Evolutionary conservation across 2,329 filamentous ascomycete species (phyloP).

Genomic region (Colletotrichum lini): DNA sequence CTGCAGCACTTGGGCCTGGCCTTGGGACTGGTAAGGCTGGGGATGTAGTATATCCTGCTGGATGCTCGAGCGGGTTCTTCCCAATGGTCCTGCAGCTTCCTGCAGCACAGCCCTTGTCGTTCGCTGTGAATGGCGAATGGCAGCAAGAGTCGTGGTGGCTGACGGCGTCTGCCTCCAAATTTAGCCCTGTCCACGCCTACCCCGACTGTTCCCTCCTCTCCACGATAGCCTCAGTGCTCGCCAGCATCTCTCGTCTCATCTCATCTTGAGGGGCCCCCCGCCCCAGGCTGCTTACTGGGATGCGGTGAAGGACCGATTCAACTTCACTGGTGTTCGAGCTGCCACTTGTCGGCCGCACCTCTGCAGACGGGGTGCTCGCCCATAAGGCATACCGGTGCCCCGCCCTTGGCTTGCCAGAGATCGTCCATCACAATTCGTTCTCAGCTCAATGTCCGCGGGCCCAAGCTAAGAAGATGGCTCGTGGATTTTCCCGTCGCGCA

Average conservation of each 20-base stretch:
- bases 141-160: slow-evolving; percentile 32
- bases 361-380: not conserved
- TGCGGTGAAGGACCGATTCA: not conserved
- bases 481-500: slow-evolving; percentile 24
- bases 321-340: not conserved
- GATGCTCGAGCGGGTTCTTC: not conserved
- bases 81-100: slow-evolving; percentile 13
- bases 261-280: not conserved
- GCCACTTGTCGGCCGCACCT: not conserved
- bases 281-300: slow-evolving; percentile 15
- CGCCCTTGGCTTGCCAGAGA: too few species aligned
- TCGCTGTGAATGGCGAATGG: slow-evolving; percentile 10
- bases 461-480: slow-evolving; percentile 29
- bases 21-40: slow-evolving; percentile 29
- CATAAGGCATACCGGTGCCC: not conserved
- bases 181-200: slow-evolving; percentile 11
- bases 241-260: slow-evolving; percentile 17
- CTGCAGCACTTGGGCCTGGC: slow-evolving; percentile 34
- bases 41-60: not conserved
- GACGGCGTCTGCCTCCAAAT: slow-evolving; percentile 37
- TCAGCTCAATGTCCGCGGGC: not conserved
- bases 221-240: not conserved
- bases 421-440: not conserved
- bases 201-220: not conserved
- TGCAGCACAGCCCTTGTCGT: slow-evolving; percentile 20